These are phyloP conservation scores for Lentinula sp. DNA, from an alignment of 768 basidiomycete genomes.

Conservation along the genomic window DNA sequence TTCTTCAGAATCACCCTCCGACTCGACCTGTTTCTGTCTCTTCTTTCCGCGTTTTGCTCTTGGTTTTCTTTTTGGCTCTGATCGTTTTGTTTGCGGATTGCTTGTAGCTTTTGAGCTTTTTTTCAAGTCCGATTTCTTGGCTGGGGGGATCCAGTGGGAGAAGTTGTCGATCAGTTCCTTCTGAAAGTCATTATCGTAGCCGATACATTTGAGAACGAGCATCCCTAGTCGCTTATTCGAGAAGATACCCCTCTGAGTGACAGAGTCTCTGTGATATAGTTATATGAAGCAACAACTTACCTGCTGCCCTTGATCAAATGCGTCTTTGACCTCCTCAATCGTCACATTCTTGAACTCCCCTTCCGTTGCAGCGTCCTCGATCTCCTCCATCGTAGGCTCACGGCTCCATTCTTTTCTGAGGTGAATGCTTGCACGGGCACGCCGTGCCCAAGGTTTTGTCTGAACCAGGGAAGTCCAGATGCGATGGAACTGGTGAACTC, in stretches of 20 bases:
- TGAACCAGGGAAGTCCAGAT: neutral
- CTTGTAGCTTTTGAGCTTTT: neutral
- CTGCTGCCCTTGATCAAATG: neutral
- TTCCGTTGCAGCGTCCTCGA: neutral
- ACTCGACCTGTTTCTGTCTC: neutral
- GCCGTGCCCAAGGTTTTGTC: neutral
- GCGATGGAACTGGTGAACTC: neutral
- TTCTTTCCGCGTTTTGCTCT: neutral
- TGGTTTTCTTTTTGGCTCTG: neutral
- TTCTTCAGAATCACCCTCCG: neutral
- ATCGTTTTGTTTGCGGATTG: too few species aligned
- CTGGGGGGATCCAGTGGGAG: constrained; percentile 9
- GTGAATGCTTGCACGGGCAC: neutral
- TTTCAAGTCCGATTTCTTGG: too few species aligned
- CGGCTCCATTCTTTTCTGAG: neutral
- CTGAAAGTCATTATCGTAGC: constrained; percentile 32
- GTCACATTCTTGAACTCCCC: neutral
- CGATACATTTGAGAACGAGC: constrained; percentile 35
- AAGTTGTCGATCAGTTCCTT: constrained; percentile 21
- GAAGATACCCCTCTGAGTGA: neutral
- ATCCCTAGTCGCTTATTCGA: constrained; percentile 18
- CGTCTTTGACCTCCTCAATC: neutral
- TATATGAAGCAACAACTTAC: neutral
- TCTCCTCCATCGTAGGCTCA: neutral
- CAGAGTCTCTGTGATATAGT: too few species aligned